phyloP scores from a whole-genome alignment of 345 rosid species.

The rapeseed (Brassica napus) region DNA sequence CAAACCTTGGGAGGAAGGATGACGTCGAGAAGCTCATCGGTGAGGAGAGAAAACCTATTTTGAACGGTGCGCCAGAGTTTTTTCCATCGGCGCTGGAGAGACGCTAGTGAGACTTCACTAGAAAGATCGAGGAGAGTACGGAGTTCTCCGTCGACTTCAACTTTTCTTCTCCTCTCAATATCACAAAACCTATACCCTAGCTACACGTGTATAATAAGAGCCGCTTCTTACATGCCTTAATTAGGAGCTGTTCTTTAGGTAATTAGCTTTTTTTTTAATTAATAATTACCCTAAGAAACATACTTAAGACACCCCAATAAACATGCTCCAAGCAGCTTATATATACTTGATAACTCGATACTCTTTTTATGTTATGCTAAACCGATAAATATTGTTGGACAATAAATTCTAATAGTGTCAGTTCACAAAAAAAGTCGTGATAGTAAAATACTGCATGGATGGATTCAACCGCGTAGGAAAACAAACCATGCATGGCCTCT shows the following conservation, averaged over 20 bases:
- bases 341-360: neutral
- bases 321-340: neutral
- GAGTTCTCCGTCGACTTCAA: too few species aligned
- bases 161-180: too few species aligned
- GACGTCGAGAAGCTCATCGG: slow-evolving; percentile 69
- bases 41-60: slow-evolving; percentile 62
- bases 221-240: too few species aligned
- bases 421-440: neutral
- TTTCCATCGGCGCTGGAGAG: slow-evolving; percentile 93
- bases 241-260: too few species aligned
- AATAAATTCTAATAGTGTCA: neutral
- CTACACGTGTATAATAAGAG: too few species aligned
- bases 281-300: too few species aligned
- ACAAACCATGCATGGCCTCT: neutral
- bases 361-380: neutral
- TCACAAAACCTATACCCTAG: too few species aligned
- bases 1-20: slow-evolving; percentile 83
- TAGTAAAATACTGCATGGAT: too few species aligned
- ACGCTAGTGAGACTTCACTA: slow-evolving; percentile 69
- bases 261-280: too few species aligned
- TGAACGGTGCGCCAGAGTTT: slow-evolving; percentile 74
- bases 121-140: too few species aligned
- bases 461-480: neutral
- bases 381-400: neutral
- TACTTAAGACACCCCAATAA: too few species aligned